Conservation (phyloP, 805 yeast species). For the Wickerhamomyces sydowiorum region DNA sequence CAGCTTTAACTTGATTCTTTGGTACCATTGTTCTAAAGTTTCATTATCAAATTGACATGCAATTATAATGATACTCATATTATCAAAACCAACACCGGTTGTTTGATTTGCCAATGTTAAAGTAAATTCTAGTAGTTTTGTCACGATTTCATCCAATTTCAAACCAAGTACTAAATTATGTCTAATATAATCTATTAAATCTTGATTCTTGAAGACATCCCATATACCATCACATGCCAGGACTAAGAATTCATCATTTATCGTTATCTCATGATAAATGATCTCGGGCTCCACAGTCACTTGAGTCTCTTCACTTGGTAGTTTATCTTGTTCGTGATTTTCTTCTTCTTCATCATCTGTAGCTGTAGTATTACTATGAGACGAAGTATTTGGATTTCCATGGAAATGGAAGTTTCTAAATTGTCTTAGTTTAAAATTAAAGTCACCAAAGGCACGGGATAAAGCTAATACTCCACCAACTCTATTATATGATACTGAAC, state of each 20-base stretch:
- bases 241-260: slow-evolving; percentile 58
- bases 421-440: slow-evolving; percentile 38
- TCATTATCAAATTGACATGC: slow-evolving; percentile 46
- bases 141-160: slow-evolving; percentile 52
- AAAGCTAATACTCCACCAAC: slow-evolving; percentile 94
- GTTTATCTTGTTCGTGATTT: slow-evolving; percentile 11
- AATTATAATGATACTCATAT: slow-evolving; percentile 70
- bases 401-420: slow-evolving; percentile 4
- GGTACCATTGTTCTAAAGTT: slow-evolving; percentile 53
- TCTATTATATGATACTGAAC: slow-evolving; percentile 86
- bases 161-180: slow-evolving; percentile 53
- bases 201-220: slow-evolving; percentile 62
- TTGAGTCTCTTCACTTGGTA: slow-evolving; percentile 60
- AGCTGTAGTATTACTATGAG: slow-evolving; percentile 12
- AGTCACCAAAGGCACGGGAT: slow-evolving; percentile 86
- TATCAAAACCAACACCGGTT: slow-evolving; percentile 79
- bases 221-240: slow-evolving; percentile 83
- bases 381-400: too few species aligned
- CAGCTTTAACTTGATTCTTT: slow-evolving; percentile 38
- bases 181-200: slow-evolving; percentile 48
- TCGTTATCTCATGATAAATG: slow-evolving; percentile 43
- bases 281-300: slow-evolving; percentile 80
- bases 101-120: slow-evolving; percentile 64
- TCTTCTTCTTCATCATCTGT: slow-evolving; percentile 29
- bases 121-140: slow-evolving; percentile 57